phyloP scores from a whole-genome alignment of 371 early-diverging fungal species.

The Mortierella sp. region DNA sequence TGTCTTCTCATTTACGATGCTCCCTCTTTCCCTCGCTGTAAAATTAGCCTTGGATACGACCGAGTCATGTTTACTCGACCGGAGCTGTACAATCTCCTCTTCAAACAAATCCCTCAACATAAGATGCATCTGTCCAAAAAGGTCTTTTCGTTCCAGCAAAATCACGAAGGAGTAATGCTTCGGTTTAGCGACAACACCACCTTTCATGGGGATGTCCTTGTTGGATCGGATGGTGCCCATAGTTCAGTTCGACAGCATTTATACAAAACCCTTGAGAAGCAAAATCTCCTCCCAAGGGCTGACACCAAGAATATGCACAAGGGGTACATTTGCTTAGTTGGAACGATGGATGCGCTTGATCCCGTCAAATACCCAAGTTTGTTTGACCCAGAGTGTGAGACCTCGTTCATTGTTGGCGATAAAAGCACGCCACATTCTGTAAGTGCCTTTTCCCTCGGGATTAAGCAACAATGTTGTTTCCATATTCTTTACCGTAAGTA shows the following conservation, averaged over 20 bases:
- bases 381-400: neutral
- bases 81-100: slow-evolving; percentile 13
- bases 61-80: slow-evolving; percentile 14
- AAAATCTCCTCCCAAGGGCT: neutral
- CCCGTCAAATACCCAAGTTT: slow-evolving; percentile 11
- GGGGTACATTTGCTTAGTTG: slow-evolving; percentile 17
- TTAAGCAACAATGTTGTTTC: neutral
- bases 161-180: slow-evolving; percentile 26
- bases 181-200: neutral
- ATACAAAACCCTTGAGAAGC: slow-evolving; percentile 1
- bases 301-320: neutral
- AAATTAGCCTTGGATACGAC: slow-evolving; percentile 2
- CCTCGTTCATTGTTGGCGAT: neutral
- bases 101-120: neutral
- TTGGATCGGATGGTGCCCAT: slow-evolving; percentile 38
- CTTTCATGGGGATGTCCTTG: slow-evolving; percentile 24
- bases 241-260: slow-evolving; percentile 25
- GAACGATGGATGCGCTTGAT: slow-evolving; percentile 18
- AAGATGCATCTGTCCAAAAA: slow-evolving; percentile 20
- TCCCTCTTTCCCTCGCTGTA: no score
- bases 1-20: neutral
- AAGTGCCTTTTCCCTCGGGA: no score
- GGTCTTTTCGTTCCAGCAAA: neutral
- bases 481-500: no score
- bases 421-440: slow-evolving; percentile 13